Base-by-base conservation (phyloP, 306 rosid species). In the Vigna nakashimae region DNA sequence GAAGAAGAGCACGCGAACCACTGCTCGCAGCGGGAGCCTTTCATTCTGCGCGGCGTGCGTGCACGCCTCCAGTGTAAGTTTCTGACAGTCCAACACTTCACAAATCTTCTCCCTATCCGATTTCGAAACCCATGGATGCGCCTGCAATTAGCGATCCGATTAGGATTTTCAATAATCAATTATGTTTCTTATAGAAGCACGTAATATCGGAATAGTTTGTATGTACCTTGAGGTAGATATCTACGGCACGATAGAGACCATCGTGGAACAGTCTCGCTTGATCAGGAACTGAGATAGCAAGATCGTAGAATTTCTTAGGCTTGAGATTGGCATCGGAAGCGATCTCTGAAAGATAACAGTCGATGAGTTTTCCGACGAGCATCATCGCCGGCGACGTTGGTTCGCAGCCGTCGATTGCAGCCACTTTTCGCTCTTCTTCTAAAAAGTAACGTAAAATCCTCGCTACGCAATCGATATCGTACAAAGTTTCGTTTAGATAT, bases 21-120 rank as follows among this genome's bases (percentile, higher is more conserved):
- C 68, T 7, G 68, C 90, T 20, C 97, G 87, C 18, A 92, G 42
- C 1, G 97, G 97, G 18, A 92, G 86, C 15, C 96, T 92, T 70
- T 92, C 97, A 82, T 92, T 92, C 86, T 90, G 97, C 24, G 97
- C 91, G 3, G 97, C 97, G 89, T 92, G 97, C 12, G 94, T 90
- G 86, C 97, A 90, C 16, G 97, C 97, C 46, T 92, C 96, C 2
- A 92, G 45, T 11, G 46, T 62, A 15, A 32, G 68, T 43, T 62
- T 62, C 68, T 34, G 45, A 22, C 45, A 62, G 14, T 62, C 46
- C 46, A 62, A 62, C 46, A 62, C 45, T 16, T 7, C 46, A 62
- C 46, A 32, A 32, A 62, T 62, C 13, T 62, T 62, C 24, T 62
- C 68, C 68, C 24, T 62, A 32, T 62, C 68, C 1, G 45, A 62